Conservation (phyloP, 129 eudicot genomes). For the Sambucus nigra region DNA sequence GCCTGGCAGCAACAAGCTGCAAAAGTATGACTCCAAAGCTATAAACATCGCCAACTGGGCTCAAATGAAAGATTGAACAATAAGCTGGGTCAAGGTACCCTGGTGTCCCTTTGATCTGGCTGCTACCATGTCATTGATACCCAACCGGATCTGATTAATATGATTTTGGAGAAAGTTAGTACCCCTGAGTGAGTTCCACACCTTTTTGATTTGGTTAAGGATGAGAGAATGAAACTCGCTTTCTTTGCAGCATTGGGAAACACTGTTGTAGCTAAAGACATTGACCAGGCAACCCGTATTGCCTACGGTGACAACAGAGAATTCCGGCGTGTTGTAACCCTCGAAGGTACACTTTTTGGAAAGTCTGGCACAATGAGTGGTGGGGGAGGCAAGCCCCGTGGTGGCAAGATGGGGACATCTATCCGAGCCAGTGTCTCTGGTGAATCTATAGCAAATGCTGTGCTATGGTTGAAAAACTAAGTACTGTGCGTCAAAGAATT, state of each 20-base stretch:
- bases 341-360: conserved; percentile 77
- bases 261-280: conserved; percentile 84
- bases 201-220: conserved; percentile 76
- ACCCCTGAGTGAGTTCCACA: conserved; percentile 83
- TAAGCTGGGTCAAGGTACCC: conserved; percentile 83
- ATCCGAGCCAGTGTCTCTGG: conserved; percentile 72
- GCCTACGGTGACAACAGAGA: conserved; percentile 68
- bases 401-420: conserved; percentile 91
- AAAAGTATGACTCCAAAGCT: conserved; percentile 74
- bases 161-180: conserved; percentile 54
- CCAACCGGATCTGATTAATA: conserved; percentile 55
- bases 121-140: conserved; percentile 73
- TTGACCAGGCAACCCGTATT: conserved; percentile 93
- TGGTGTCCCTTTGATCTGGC: conserved; percentile 66
- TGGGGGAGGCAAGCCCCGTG: conserved; percentile 88
- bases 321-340: conserved; percentile 75
- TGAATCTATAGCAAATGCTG: conserved; percentile 65
- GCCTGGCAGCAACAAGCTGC: conserved; percentile 69
- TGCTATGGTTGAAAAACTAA: conserved; percentile 35
- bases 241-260: conserved; percentile 78
- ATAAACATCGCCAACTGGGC: conserved; percentile 67
- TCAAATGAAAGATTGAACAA: conserved; percentile 52
- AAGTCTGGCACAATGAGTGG: conserved; percentile 98
- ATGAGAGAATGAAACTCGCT: conserved; percentile 77
- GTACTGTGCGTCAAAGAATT: conserved; percentile 32